Base-by-base conservation (phyloP, 1,139 yeast species). In the Lodderomyces theae region DNA sequence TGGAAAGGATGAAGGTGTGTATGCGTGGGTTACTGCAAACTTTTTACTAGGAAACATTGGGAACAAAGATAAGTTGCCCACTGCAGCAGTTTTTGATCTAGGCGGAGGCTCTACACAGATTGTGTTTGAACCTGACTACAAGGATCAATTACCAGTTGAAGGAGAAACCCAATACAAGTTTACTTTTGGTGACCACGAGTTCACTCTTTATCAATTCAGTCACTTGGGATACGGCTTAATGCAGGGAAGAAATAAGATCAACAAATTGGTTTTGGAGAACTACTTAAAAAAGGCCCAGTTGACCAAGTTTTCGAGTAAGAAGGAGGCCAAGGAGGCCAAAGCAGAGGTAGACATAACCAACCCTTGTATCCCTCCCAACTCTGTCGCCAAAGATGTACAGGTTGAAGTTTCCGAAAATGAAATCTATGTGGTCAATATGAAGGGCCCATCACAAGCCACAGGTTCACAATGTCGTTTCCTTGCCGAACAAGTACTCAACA, bases 31-130 rank as follows among this genome's bases (percentile, higher is more conserved):
- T 60, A 92, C 98, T 29, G 83, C 97, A 40, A 92, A 92, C 69
- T 92, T 82, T 61, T 70, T 92, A 49, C 75, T 92, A 51, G 97
- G 97, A 33, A 90, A 90, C 64, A 88, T 92, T 59, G 97, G 97
- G 21, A 68, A 81, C 21, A 64, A 78, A 16, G 83, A 79, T 37
- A 80, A 80, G 63, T 62, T 66, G 23, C 86, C 92, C 24, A 92
- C 98, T 10, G 96, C 96, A 39, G 98, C 97, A 7, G 95, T 92
- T 11, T 92, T 92, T 59, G 99, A 92, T 60, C 79, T 92, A 49
- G 99, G 99, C 52, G 99, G 99, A 52, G 98, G 97, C 6, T 89
- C 97, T 4, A 92, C 98, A 10, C 99, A 92, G 66, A 89, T 92
- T 66, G 98, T 92, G 5, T 92, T 92, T 63, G 97, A 92, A 69